These are phyloP conservation scores for Xylaria cubensis DNA, from an alignment of 495 filamentous ascomycete genomes.

Conservation along the genomic window DNA sequence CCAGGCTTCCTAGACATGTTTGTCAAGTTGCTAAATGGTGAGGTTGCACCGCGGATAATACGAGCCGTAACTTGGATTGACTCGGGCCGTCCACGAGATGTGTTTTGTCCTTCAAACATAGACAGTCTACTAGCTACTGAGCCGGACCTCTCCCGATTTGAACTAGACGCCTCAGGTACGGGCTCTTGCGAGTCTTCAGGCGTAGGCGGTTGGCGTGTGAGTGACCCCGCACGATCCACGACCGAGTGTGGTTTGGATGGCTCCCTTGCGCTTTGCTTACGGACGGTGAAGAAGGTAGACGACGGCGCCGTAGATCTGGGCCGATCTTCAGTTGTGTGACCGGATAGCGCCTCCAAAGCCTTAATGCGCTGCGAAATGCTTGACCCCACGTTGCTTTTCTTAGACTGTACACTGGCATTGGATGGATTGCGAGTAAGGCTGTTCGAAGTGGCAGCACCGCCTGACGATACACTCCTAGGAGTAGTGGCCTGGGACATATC, in stretches of 20 bases:
- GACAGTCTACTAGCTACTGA: constrained; percentile 55
- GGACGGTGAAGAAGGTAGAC: constrained; percentile 60
- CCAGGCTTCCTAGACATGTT: constrained; percentile 44
- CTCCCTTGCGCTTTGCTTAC: constrained; percentile 51
- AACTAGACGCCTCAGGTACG: constrained; percentile 45
- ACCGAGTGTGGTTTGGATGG: constrained; percentile 55
- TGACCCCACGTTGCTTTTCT: constrained; percentile 82
- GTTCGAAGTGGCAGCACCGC: constrained; percentile 52
- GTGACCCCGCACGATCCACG: constrained; percentile 49
- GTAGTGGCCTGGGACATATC: constrained; percentile 45
- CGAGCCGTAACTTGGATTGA: constrained; percentile 83
- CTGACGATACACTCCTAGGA: constrained; percentile 55
- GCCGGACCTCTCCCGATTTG: constrained; percentile 44
- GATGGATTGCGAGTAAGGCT: constrained; percentile 52
- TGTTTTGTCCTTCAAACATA: constrained; percentile 53
- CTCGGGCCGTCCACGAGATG: constrained; percentile 58
- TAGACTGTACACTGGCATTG: constrained; percentile 58
- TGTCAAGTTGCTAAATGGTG: constrained; percentile 53
- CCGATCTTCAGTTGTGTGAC: constrained; percentile 42
- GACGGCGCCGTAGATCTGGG: constrained; percentile 49
- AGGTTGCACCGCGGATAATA: constrained; percentile 68
- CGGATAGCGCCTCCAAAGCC: constrained; percentile 78
- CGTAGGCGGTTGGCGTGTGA: constrained; percentile 44
- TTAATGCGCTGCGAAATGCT: constrained; percentile 92
- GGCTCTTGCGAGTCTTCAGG: constrained; percentile 52